Evolutionary conservation across 208 protist species (phyloP).

Genomic region (Endotrypanum monterogeii): DNA sequence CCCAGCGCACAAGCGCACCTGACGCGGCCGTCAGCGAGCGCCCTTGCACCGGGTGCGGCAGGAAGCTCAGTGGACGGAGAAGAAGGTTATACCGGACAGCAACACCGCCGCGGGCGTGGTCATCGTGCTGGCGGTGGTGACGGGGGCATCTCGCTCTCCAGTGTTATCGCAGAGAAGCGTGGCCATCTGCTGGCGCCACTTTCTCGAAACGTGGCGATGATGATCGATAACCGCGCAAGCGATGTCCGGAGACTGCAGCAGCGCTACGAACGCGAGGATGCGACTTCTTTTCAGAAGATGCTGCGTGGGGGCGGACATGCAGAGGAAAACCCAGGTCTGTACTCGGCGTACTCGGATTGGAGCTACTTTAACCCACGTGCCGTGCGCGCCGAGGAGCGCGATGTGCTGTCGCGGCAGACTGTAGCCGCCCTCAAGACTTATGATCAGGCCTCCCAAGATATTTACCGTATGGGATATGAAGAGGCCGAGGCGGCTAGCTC

Average conservation of each 20-base stretch:
- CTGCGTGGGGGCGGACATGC: constrained; percentile 25
- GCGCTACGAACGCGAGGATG: constrained; percentile 81
- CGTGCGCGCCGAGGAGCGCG: constrained; percentile 75
- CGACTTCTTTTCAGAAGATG: constrained; percentile 60
- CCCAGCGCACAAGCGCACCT: constrained; percentile 68
- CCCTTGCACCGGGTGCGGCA: constrained; percentile 6
- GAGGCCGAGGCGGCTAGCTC: constrained; percentile 31
- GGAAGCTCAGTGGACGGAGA: constrained; percentile 14
- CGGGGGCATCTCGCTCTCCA: constrained; percentile 53
- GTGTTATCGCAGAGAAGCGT: constrained; percentile 70
- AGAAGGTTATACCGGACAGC: neutral
- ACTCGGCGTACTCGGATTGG: constrained; percentile 72
- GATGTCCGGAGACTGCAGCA: constrained; percentile 80
- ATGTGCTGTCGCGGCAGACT: constrained; percentile 49
- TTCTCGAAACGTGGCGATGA: constrained; percentile 45
- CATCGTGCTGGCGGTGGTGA: constrained; percentile 25
- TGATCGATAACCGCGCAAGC: constrained; percentile 64
- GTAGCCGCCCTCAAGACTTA: constrained; percentile 66
- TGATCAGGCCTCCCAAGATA: constrained; percentile 56
- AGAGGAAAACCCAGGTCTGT: constrained; percentile 57
- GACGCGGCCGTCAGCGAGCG: constrained; percentile 53
- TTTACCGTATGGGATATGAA: constrained; percentile 71
- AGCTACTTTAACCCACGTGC: constrained; percentile 85
- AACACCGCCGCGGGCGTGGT: constrained; percentile 16
- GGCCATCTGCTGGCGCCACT: constrained; percentile 64